Evolutionary conservation across 2,329 filamentous ascomycete genomes (phyloP).

Genomic region (Ascochyta clinopodiicola): DNA sequence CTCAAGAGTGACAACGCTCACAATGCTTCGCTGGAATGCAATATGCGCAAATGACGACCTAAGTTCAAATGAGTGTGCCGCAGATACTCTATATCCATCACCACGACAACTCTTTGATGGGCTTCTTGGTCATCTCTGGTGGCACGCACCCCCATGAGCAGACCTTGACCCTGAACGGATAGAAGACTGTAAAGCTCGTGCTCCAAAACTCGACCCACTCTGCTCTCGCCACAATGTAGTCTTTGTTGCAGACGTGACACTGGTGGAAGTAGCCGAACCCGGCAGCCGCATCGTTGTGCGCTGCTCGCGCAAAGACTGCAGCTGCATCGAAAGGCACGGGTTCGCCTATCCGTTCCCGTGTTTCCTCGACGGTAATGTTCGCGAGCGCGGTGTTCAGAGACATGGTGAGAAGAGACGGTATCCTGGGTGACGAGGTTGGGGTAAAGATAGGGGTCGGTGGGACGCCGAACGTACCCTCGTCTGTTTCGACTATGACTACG

Average conservation of each 20-base stretch:
- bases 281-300: constrained; percentile 17
- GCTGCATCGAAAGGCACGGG: constrained; percentile 17
- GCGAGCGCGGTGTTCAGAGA: constrained; percentile 23
- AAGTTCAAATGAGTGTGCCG: too few relatives aligned
- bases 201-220: constrained; percentile 45
- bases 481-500: constrained; percentile 27
- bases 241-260: constrained; percentile 36
- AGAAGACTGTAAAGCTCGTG: constrained; percentile 5
- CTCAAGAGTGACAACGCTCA: background rate
- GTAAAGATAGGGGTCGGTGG: constrained; percentile 25
- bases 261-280: constrained; percentile 29
- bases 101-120: constrained; percentile 11
- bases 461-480: constrained; percentile 23
- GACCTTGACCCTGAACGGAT: constrained; percentile 35
- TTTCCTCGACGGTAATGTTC: constrained; percentile 12
- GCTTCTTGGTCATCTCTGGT: constrained; percentile 20
- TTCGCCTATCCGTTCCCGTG: constrained; percentile 10
- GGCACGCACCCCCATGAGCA: constrained; percentile 46
- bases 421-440: constrained; percentile 18
- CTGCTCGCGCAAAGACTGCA: constrained; percentile 23
- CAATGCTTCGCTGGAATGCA: constrained; percentile 1
- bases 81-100: background rate
- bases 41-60: background rate
- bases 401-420: constrained; percentile 25
- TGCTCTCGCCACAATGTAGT: constrained; percentile 37